Percentiles rank a stretch among this genome's conserved stretches.
Evolutionary conservation across 495 filamentous ascomycete species (phyloP).

Genomic region (Podospora fimiseda): DNA sequence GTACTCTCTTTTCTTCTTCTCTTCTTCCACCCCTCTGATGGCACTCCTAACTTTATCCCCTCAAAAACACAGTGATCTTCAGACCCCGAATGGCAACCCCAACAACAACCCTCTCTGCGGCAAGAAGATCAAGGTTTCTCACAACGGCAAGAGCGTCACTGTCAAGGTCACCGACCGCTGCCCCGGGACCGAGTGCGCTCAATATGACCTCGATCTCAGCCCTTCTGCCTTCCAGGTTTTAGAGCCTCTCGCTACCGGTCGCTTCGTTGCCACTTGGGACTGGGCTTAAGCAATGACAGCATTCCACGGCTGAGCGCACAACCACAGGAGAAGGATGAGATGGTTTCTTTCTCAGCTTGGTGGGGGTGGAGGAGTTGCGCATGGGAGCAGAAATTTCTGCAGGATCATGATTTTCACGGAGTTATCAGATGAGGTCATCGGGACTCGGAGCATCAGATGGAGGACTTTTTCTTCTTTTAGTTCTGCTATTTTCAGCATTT

Average conservation of each 20-base stretch:
- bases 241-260: conserved; percentile 19
- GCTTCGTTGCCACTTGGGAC: conserved; percentile 32
- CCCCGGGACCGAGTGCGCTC: background rate
- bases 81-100: conserved; percentile 25
- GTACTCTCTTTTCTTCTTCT: background rate
- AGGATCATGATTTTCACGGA: no score
- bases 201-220: conserved; percentile 16
- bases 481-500: no score
- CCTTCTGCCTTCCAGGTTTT: conserved; percentile 15
- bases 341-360: no score
- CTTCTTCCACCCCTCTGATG: no score
- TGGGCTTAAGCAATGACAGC: conserved; percentile 14
- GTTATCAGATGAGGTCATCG: no score
- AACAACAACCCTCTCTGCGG: conserved; percentile 28
- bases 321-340: background rate
- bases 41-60: no score
- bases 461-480: no score
- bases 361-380: no score
- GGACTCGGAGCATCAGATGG: no score
- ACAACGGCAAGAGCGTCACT: conserved; percentile 20
- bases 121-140: conserved; percentile 17
- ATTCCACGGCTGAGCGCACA: background rate
- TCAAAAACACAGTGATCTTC: conserved; percentile 3
- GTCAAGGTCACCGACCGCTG: conserved; percentile 26
- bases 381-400: no score